Evolutionary conservation across 345 rosid species (phyloP).

Genomic region (Syzygium grande): DNA sequence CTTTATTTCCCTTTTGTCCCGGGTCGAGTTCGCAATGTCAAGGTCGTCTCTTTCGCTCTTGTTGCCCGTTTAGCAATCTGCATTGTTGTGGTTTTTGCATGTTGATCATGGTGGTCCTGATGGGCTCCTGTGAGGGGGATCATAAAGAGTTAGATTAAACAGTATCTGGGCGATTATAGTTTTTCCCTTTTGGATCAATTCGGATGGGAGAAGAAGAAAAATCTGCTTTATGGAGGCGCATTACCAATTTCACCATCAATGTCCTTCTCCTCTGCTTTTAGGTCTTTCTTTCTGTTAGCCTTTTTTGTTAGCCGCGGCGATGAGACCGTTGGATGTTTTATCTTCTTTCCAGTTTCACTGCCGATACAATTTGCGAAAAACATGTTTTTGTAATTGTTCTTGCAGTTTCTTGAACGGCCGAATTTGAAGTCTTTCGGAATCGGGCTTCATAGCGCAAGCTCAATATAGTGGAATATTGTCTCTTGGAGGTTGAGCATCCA

Average conservation of each 20-base stretch:
- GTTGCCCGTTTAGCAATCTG: background rate
- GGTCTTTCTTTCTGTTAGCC: background rate
- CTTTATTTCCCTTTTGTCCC: background rate
- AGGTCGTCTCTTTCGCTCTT: background rate
- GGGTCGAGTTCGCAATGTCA: background rate
- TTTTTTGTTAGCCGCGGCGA: background rate
- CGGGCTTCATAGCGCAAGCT: background rate
- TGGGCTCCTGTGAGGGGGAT: background rate
- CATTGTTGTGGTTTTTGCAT: background rate
- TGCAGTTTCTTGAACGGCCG: background rate
- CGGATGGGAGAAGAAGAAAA: background rate
- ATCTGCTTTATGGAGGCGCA: background rate
- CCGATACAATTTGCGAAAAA: background rate
- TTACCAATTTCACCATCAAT: background rate
- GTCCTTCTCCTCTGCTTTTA: background rate
- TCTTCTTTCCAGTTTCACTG: background rate
- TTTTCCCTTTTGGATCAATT: background rate
- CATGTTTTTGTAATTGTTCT: background rate
- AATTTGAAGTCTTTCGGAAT: background rate
- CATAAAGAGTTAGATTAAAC: background rate
- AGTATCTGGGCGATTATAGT: background rate
- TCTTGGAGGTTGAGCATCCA: background rate
- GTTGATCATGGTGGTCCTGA: background rate
- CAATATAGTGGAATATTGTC: background rate
- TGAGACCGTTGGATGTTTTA: background rate